Evolutionary conservation across 345 rosid genomes (phyloP).

Genomic region (Gossypium rotundifolium): DNA sequence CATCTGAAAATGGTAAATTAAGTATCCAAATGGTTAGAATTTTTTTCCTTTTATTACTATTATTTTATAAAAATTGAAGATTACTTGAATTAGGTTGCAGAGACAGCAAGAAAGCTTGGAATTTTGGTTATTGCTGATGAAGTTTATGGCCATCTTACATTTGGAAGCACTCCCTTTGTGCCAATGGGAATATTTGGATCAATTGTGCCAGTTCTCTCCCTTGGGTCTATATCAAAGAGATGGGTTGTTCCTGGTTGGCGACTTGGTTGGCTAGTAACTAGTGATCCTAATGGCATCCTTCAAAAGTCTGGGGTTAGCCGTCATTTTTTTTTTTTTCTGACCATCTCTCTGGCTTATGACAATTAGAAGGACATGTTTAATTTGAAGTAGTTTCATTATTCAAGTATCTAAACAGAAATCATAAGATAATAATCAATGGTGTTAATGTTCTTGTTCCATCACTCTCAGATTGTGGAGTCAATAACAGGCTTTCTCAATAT

Average conservation of each 20-base stretch:
- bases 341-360: neutral
- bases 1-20: constrained; percentile 39
- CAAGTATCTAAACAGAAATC: neutral
- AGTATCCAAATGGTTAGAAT: neutral
- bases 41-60: neutral
- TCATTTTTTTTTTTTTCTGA: neutral
- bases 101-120: constrained; percentile 53
- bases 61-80: neutral
- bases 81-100: constrained; percentile 48
- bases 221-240: constrained; percentile 67
- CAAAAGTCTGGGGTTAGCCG: constrained; percentile 37
- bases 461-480: constrained; percentile 2
- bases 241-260: constrained; percentile 67
- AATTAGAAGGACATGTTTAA: neutral
- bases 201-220: constrained; percentile 46
- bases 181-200: constrained; percentile 65
- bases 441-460: neutral
- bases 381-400: neutral
- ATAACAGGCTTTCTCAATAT: neutral
- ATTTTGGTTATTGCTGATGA: constrained; percentile 67
- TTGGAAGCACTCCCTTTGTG: constrained; percentile 47
- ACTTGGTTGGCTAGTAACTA: constrained; percentile 61
- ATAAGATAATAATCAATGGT: neutral
- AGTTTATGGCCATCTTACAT: constrained; percentile 49
- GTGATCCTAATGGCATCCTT: constrained; percentile 48